These are phyloP conservation scores for Clausena lansium DNA, from an alignment of 345 rosid genomes.

Conservation along the genomic window DNA sequence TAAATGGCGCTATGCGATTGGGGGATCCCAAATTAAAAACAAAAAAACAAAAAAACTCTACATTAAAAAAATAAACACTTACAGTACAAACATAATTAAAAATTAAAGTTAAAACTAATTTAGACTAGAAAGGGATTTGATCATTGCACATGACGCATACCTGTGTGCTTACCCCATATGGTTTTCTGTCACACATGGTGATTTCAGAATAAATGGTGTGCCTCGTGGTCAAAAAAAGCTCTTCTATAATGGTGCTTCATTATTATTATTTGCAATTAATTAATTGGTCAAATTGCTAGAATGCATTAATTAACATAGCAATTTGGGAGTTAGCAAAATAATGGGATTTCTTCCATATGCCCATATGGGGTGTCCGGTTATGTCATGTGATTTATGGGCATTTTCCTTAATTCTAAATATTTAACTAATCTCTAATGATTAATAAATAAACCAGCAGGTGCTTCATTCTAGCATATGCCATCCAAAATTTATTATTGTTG, in stretches of 20 bases:
- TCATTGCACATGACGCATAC: background rate
- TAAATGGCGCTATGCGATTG: background rate
- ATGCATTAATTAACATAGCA: slow-evolving; percentile 6
- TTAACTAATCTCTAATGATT: background rate
- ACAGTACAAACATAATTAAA: background rate
- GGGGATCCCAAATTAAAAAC: background rate
- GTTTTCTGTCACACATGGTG: slow-evolving; percentile 6
- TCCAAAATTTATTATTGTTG: background rate
- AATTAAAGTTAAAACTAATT: background rate
- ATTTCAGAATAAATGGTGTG: slow-evolving; percentile 6
- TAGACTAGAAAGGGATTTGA: background rate
- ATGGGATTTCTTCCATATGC: slow-evolving; percentile 46
- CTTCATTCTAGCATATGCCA: background rate
- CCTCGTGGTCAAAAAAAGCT: background rate
- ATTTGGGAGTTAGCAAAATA: slow-evolving; percentile 17
- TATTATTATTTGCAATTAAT: background rate
- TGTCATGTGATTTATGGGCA: slow-evolving; percentile 44
- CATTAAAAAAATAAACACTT: slow-evolving; percentile 3
- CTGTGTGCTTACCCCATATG: background rate
- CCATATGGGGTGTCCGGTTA: slow-evolving; percentile 31
- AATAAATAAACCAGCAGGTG: background rate
- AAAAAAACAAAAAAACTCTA: background rate
- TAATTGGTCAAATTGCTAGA: slow-evolving; percentile 10
- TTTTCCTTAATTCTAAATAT: slow-evolving; percentile 16
- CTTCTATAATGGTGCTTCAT: background rate